A percentile compares a stretch with the other conserved stretches of the same genome.
Conservation (phyloP, 179 eudicot genomes). For the Patellifolia procumbens region DNA sequence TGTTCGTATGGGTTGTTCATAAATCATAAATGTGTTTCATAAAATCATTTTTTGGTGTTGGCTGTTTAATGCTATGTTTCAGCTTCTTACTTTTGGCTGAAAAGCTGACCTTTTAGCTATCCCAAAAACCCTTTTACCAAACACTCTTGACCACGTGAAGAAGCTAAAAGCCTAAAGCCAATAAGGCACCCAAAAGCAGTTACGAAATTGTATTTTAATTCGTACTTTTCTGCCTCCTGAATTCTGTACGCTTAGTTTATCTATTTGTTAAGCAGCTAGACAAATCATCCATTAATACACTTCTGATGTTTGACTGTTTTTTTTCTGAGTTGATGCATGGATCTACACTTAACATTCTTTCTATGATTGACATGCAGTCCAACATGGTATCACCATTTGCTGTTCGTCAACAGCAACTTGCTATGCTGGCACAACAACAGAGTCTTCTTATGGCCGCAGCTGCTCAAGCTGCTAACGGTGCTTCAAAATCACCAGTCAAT, state of each 20-base stretch:
- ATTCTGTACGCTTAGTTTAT: background rate
- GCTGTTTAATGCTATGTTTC: no score
- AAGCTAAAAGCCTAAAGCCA: no score
- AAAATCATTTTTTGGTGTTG: no score
- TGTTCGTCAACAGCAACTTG: slow-evolving; percentile 89
- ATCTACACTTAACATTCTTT: background rate
- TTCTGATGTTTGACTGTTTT: background rate
- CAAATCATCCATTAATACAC: background rate
- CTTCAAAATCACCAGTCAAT: slow-evolving; percentile 50
- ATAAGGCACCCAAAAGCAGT: no score
- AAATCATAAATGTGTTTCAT: no score
- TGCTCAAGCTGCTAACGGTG: slow-evolving; percentile 62
- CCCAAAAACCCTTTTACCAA: no score
- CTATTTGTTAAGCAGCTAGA: slow-evolving; percentile 4
- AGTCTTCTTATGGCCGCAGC: slow-evolving; percentile 93
- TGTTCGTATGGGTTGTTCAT: no score
- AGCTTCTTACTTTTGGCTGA: no score
- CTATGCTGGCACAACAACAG: slow-evolving; percentile 91
- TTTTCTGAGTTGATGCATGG: background rate
- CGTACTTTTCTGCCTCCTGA: background rate
- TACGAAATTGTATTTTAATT: no score
- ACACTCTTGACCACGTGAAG: no score
- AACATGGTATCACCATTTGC: slow-evolving; percentile 86
- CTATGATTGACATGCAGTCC: slow-evolving; percentile 51
- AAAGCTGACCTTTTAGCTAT: no score